Evolutionary conservation across 2,329 filamentous ascomycete genomes (phyloP).

Genomic region (Colletotrichum tanaceti): DNA sequence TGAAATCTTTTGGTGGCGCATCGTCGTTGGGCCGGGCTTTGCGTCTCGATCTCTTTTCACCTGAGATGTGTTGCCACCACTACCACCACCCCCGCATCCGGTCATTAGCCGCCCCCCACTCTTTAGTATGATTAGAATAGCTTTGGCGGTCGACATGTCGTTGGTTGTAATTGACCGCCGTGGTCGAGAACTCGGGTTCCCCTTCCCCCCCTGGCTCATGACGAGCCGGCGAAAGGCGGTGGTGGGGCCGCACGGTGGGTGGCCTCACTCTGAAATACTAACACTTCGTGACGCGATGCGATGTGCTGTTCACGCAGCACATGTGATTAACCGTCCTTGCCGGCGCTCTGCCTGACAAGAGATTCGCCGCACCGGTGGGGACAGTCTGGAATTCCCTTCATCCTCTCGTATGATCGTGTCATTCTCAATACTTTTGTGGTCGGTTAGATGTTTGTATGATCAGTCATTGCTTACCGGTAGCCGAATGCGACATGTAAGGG

Average conservation of each 20-base stretch:
- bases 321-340: not conserved
- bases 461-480: not conserved
- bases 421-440: not conserved
- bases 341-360: not conserved
- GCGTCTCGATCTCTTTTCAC: slow-evolving; percentile 1
- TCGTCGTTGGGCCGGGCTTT: not conserved
- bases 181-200: not conserved
- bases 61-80: slow-evolving; percentile 8
- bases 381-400: not conserved
- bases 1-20: not conserved
- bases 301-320: not conserved
- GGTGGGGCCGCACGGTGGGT: slow-evolving; percentile 2
- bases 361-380: not conserved
- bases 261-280: slow-evolving; percentile 6
- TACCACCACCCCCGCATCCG: slow-evolving; percentile 3
- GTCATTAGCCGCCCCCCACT: not conserved
- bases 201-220: not conserved
- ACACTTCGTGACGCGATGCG: not conserved
- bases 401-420: not conserved
- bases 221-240: not conserved
- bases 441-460: not conserved
- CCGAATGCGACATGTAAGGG: slow-evolving; percentile 8
- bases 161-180: not conserved
- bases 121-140: not conserved
- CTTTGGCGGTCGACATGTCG: slow-evolving; percentile 2